Evolutionary conservation across 2,329 filamentous ascomycete genomes (phyloP), one percentile per base, ranked within the genome.

Genomic region (Bipolaris sorokiniana): DNA sequence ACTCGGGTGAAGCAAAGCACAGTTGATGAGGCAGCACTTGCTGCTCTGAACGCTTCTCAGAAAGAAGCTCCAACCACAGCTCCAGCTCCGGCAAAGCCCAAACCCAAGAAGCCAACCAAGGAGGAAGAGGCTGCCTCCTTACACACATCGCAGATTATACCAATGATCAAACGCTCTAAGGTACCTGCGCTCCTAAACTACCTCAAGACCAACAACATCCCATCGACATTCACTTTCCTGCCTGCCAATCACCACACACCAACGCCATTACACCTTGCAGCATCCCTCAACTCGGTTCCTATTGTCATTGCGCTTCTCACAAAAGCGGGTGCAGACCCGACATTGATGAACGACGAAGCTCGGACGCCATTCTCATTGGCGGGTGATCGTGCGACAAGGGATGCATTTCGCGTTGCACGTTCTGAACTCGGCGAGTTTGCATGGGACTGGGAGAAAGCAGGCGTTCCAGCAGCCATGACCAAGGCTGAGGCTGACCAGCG

Each of bases 331-430:
- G 90, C 92, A 1, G 86, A 97, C 67, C 95, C 95, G 0, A 88
- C 87, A 0, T 53, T 88, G 1, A 70, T 75, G 70, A 75, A 76
- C 38, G 69, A 75, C 23, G 92, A 97, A 60, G 90, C 89, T n/a
- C 92, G 90, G 74, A 90, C 91, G 0, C 78, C 95, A 0, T 98
- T 96, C 73, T 92, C 96, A 53, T 84, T 99, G 1, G 87, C 91
- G 0, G 92, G 94, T 40, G 92, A 98, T 73, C 86, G 92, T 4
- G 78, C 88, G 2, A 97, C 93, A 0, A 87, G 94, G 1, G 93
- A 98, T 71, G 91, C 93, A 0, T 99, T 99, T 79, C 90, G 95
- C 1, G 86, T 97, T 2, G 92, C 92, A 3, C 89, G 95, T 6
- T 84, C 86, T 31, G 90, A 96, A 70, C 81, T 97, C 1, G 93